Conservation (phyloP, 2,329 filamentous ascomycete species). For the Fusarium drepaniforme region DNA sequence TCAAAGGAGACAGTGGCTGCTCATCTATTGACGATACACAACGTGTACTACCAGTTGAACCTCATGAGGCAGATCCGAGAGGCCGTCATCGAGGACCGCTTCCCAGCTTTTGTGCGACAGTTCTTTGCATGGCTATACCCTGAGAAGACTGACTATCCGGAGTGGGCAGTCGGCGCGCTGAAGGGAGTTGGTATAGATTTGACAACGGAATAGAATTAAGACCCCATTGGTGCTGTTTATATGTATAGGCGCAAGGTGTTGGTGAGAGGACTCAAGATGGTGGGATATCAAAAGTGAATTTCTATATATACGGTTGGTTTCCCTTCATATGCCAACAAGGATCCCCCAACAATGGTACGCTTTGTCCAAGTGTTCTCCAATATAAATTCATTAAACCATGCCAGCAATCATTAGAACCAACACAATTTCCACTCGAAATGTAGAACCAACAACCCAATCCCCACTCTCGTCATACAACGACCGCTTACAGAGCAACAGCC, state of each 20-base stretch:
- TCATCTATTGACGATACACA: slow-evolving; percentile 88
- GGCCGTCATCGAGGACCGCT: slow-evolving; percentile 84
- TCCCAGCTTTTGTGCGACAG: slow-evolving; percentile 79
- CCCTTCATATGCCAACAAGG: slow-evolving; percentile 26
- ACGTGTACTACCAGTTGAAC: slow-evolving; percentile 90
- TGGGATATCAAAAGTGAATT: slow-evolving; percentile 32
- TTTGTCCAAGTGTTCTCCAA: slow-evolving; percentile 19
- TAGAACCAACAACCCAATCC: slow-evolving; percentile 12
- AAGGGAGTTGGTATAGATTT: slow-evolving; percentile 82
- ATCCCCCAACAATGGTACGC: slow-evolving; percentile 13
- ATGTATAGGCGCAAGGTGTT: slow-evolving; percentile 15
- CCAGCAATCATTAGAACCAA: slow-evolving; percentile 35
- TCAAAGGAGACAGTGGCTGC: slow-evolving; percentile 96
- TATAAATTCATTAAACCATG: slow-evolving; percentile 39
- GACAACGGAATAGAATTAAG: slow-evolving; percentile 35
- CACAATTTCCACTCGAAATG: slow-evolving; percentile 11
- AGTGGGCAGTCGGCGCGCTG: slow-evolving; percentile 87
- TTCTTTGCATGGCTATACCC: slow-evolving; percentile 84
- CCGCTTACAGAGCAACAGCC: slow-evolving; percentile 40
- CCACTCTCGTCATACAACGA: background rate
- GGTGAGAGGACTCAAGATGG: slow-evolving; percentile 8
- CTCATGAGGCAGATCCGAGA: slow-evolving; percentile 82
- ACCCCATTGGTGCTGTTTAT: background rate
- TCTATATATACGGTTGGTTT: slow-evolving; percentile 38
- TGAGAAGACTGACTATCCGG: slow-evolving; percentile 75